Evolutionary conservation across 1,139 yeast genomes (phyloP).

Genomic region (Hansenula lynferdii): DNA sequence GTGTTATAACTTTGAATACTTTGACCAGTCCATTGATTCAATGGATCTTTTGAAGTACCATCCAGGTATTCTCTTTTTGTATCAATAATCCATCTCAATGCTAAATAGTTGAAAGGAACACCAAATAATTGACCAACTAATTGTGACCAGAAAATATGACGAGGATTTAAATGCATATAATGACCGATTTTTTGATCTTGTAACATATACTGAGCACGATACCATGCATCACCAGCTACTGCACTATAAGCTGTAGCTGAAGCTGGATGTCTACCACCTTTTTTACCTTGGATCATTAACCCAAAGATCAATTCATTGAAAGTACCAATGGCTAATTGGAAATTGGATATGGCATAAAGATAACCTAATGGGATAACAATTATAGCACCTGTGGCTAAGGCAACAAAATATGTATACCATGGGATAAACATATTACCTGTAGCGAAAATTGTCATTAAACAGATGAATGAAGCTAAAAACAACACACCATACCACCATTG

Average conservation of each 20-base stretch:
- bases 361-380: slow-evolving; percentile 47
- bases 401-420: slow-evolving; percentile 43
- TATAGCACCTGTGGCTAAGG: slow-evolving; percentile 36
- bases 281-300: slow-evolving; percentile 32
- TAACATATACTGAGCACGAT: slow-evolving; percentile 44
- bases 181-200: slow-evolving; percentile 46
- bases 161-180: slow-evolving; percentile 44
- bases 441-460: slow-evolving; percentile 31
- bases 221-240: slow-evolving; percentile 52
- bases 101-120: slow-evolving; percentile 42
- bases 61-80: slow-evolving; percentile 34
- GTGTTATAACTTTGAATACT: slow-evolving; percentile 37
- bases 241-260: slow-evolving; percentile 47
- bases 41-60: slow-evolving; percentile 37
- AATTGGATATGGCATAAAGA: slow-evolving; percentile 45
- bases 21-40: slow-evolving; percentile 52
- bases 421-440: slow-evolving; percentile 41
- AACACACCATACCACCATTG: slow-evolving; percentile 35
- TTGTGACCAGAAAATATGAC: slow-evolving; percentile 42
- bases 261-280: slow-evolving; percentile 35
- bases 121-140: slow-evolving; percentile 45
- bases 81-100: slow-evolving; percentile 41
- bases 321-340: slow-evolving; percentile 47
- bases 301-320: slow-evolving; percentile 47
- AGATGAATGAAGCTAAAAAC: slow-evolving; percentile 31